Percentiles rank a stretch among this genome's conserved stretches.
Conservation (phyloP, 1,284 basidiomycete species). For the Calocybe gambosa region DNA sequence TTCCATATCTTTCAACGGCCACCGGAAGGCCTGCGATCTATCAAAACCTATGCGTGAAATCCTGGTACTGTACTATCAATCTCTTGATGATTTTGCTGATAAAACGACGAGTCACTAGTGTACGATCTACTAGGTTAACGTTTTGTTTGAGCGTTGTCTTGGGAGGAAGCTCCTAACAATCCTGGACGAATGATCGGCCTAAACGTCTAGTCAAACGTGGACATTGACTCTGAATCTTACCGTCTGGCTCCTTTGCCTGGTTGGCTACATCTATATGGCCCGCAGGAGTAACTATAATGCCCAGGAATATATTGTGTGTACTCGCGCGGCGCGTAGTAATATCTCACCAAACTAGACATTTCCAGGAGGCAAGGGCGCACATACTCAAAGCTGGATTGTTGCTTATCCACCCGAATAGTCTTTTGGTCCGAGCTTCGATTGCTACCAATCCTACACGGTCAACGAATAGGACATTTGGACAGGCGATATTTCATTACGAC, state of each 20-base stretch:
- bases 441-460: not conserved
- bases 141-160: too few relatives aligned
- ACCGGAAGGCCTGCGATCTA: not conserved
- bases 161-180: too few relatives aligned
- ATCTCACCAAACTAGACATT: not conserved
- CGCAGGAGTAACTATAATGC: not conserved
- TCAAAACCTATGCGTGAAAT: too few relatives aligned
- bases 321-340: not conserved
- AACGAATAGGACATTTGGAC: not conserved
- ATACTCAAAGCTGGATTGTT: not conserved
- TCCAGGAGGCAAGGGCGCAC: not conserved
- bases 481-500: not conserved
- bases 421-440: not conserved
- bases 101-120: too few relatives aligned
- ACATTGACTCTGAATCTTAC: too few relatives aligned
- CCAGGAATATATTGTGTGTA: conserved; percentile 1
- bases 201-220: not conserved
- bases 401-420: not conserved
- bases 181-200: not conserved
- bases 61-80: too few relatives aligned
- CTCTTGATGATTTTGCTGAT: too few relatives aligned
- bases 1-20: not conserved
- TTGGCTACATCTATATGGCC: conserved; percentile 8
- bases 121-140: too few relatives aligned
- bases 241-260: conserved; percentile 10